These are phyloP conservation scores for Cladosporium oxysporum DNA, from an alignment of 2,329 filamentous ascomycete species.

Conservation along the genomic window DNA sequence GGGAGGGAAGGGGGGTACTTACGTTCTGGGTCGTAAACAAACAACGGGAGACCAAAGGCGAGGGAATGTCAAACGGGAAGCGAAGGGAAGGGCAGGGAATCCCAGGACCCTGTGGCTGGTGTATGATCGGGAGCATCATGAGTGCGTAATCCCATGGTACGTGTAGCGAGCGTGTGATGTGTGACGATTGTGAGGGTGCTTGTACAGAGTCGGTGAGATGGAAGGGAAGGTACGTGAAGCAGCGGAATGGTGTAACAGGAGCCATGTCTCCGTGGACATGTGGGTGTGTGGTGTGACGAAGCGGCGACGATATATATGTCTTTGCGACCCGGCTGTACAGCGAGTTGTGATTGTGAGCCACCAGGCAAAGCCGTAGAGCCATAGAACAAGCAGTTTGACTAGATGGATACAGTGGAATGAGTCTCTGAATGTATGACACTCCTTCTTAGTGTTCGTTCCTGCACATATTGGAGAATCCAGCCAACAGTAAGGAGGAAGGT, in stretches of 20 bases:
- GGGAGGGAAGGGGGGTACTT: neutral
- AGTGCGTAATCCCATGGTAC: neutral
- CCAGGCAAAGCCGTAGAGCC: neutral
- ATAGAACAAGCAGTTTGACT: neutral
- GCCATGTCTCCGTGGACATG: neutral
- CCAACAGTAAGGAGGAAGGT: neutral
- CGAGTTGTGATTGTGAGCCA: neutral
- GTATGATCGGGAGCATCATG: neutral
- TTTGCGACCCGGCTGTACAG: neutral
- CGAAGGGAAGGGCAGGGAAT: neutral
- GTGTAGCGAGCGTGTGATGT: neutral
- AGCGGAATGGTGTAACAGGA: neutral
- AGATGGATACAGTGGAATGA: neutral
- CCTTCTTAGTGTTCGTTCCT: neutral
- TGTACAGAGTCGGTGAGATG: neutral
- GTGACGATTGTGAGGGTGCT: neutral
- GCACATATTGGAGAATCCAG: neutral
- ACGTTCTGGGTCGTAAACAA: neutral
- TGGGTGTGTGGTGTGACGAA: neutral
- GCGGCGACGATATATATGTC: neutral
- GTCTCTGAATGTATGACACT: neutral
- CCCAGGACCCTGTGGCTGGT: neutral
- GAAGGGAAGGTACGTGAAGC: neutral
- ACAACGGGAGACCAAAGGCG: neutral
- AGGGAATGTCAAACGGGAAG: neutral